A percentile compares a stretch with the other conserved stretches of the same genome.
These are phyloP conservation scores for Spergularia marina DNA, from an alignment of 148 eudicot species.

Conservation along the genomic window DNA sequence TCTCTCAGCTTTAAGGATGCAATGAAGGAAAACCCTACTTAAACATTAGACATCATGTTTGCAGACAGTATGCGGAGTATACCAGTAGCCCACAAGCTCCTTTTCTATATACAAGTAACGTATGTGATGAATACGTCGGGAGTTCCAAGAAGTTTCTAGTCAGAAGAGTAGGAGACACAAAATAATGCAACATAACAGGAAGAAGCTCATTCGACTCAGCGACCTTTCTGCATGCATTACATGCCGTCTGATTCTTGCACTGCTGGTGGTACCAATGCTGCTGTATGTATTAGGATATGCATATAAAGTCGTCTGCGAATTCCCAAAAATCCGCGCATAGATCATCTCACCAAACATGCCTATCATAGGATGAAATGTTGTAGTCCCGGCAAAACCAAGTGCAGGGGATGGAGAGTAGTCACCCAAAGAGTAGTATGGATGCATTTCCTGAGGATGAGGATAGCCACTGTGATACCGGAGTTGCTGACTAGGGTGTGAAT, in stretches of 20 bases:
- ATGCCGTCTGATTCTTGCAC: conserved; percentile 47
- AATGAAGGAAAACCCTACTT: too few relatives aligned
- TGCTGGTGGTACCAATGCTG: conserved; percentile 27
- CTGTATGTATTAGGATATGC: conserved; percentile 44
- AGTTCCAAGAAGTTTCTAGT: not conserved
- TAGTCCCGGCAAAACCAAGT: conserved; percentile 36
- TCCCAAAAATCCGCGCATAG: conserved; percentile 55
- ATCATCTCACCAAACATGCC: conserved; percentile 78
- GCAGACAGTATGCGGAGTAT: too few relatives aligned
- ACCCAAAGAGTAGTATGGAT: conserved; percentile 22
- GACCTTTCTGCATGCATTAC: conserved; percentile 53
- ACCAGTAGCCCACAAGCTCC: too few relatives aligned
- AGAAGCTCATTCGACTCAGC: conserved; percentile 56
- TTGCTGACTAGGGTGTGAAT: conserved; percentile 33
- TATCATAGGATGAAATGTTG: conserved; percentile 36
- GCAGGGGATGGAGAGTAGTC: conserved; percentile 22
- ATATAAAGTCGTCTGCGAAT: conserved; percentile 37
- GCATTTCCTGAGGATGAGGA: conserved; percentile 20
- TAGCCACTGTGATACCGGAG: conserved; percentile 23
- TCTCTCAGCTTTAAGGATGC: too few relatives aligned
- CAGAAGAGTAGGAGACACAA: conserved; percentile 61
- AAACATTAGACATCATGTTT: too few relatives aligned
- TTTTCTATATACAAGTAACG: conserved; percentile 17
- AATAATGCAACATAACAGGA: conserved; percentile 52
- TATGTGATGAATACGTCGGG: not conserved